phyloP scores from a whole-genome alignment of 2,329 filamentous ascomycete genomes.

The Blastomyces silverae region DNA sequence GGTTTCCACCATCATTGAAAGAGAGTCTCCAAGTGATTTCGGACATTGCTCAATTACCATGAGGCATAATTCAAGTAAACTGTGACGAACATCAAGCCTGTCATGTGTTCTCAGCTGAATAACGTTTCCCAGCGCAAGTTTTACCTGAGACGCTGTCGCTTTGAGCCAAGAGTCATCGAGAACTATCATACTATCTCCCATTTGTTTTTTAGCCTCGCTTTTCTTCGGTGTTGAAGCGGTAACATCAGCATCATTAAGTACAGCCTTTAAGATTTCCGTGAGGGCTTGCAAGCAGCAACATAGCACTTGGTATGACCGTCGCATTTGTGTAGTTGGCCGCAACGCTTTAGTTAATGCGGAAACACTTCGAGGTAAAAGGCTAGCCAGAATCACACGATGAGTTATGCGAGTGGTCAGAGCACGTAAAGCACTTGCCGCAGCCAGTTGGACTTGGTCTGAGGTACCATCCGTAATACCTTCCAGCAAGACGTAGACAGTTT shows the following conservation, averaged over 20 bases:
- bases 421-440: constrained; percentile 60
- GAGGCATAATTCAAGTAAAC: constrained; percentile 65
- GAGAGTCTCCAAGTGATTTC: constrained; percentile 61
- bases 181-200: constrained; percentile 34
- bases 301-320: constrained; percentile 58
- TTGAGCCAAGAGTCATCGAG: constrained; percentile 62
- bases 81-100: constrained; percentile 59
- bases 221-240: constrained; percentile 17
- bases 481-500: constrained; percentile 72
- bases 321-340: constrained; percentile 58
- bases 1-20: constrained; percentile 70
- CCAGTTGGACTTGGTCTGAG: constrained; percentile 62
- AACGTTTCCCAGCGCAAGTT: constrained; percentile 70
- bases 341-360: constrained; percentile 72
- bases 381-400: constrained; percentile 69
- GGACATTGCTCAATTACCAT: constrained; percentile 72
- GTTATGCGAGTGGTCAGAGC: constrained; percentile 58
- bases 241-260: constrained; percentile 44
- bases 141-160: constrained; percentile 73
- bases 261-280: constrained; percentile 38
- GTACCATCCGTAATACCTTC: constrained; percentile 61
- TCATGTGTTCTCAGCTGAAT: constrained; percentile 68
- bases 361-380: constrained; percentile 79
- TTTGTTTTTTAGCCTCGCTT: constrained; percentile 22
- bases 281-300: constrained; percentile 56